Percentiles rank a stretch among this genome's conserved stretches.
Evolutionary conservation across 108 stramenopile species (phyloP).

Genomic region (Mayamaea pseudoterrestris): DNA sequence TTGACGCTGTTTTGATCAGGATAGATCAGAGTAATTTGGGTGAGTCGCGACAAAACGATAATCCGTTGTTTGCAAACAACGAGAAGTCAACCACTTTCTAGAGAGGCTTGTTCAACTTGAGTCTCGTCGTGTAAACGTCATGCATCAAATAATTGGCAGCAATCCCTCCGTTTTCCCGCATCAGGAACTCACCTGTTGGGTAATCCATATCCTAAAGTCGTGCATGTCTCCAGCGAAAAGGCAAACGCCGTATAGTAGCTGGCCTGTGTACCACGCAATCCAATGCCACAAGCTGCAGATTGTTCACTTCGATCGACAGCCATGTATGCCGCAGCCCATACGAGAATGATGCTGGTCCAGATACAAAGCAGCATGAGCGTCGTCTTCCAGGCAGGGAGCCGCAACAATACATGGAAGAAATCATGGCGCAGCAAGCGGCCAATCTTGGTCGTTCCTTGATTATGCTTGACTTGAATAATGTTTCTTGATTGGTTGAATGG

Average conservation of each 20-base stretch:
- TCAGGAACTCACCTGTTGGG: slow-evolving; percentile 8
- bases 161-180: not conserved
- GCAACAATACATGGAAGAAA: slow-evolving; percentile 74
- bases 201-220: slow-evolving; percentile 67
- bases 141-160: not conserved
- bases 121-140: not conserved
- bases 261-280: slow-evolving; percentile 20
- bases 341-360: slow-evolving; percentile 48
- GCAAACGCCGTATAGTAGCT: slow-evolving; percentile 48
- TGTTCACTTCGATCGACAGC: slow-evolving; percentile 23
- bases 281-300: slow-evolving; percentile 45
- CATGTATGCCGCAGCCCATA: slow-evolving; percentile 56
- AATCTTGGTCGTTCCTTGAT: not conserved
- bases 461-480: slow-evolving; percentile 18
- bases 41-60: no score
- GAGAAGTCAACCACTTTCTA: no score
- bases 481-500: slow-evolving; percentile 57
- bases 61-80: no score
- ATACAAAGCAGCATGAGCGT: slow-evolving; percentile 26
- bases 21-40: slow-evolving; percentile 7
- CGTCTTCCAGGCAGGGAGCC: slow-evolving; percentile 23
- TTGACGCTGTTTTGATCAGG: slow-evolving; percentile 36
- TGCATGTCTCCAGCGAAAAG: slow-evolving; percentile 67
- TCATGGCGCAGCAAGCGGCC: slow-evolving; percentile 25
- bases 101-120: not conserved